Evolutionary conservation across 2,329 filamentous ascomycete species (phyloP), one percentile per base, ranked within the genome.

Genomic region (Ciborinia camelliae): DNA sequence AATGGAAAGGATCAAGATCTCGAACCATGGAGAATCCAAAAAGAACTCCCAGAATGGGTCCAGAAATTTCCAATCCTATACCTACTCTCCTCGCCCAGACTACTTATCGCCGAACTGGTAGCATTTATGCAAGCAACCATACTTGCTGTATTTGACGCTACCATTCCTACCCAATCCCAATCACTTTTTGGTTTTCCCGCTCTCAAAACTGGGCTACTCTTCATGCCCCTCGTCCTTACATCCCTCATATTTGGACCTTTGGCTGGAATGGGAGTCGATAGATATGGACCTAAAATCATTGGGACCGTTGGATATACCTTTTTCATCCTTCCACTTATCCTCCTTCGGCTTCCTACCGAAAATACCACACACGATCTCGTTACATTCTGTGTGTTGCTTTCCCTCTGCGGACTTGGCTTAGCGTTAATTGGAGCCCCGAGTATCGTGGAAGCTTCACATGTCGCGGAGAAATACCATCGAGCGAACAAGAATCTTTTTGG

Each of bases 401-500:
- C 74, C 0, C 71, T 83, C 3, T 80, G 76, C 66, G 84, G 84
- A 1, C 67, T 82, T 1, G 84, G 84, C 0, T 71, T 87, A 2
- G 82, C 82, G 0, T 73, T 81, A 3, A 82, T 86, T 48, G 81
- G 81, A 10, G 80, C 83, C 2, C 80, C 83, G 0, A 79, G 79
- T 12, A 79, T 87, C 10, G 84, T 87, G 23, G 85, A 88, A 72
- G 79, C 82, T 1, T 83, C 83, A 6, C 75, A 77, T 14, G 78
- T 87, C 0, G 79, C 87, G 1, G 80, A 84, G 67, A 80, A 78
- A 50, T 87, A 84, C 69, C 80, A 84, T 66, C 77, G 80, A 53
- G 80, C 80, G 1, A 88, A 87, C 64, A 78, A 78, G 1, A 80
- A 79, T 0, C 77, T 84, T 59, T 88, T 87, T 68, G 82, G 84